Evolutionary conservation across 805 yeast genomes (phyloP), one percentile per base, ranked within the genome.

Genomic region (Saturnispora sekii): DNA sequence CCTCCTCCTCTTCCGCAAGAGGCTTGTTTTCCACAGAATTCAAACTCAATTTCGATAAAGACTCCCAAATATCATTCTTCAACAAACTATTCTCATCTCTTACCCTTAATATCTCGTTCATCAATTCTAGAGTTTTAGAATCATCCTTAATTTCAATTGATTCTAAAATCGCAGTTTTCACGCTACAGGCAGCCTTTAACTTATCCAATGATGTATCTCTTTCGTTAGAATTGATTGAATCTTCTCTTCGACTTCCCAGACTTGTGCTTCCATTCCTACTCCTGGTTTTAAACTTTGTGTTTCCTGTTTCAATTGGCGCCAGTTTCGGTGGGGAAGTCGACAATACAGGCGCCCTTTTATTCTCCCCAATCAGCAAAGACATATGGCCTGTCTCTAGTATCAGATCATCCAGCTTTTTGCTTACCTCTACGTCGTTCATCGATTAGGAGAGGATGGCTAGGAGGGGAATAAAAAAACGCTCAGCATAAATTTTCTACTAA

Each of bases 31-130:
- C 46, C 12, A 30, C 11, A 16, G 32, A 15, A n/a, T 43, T 28
- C 14, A 15, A 14, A 26, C 46, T 43, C 10, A 43, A 32, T 4
- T 12, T 37, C 5, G 46, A 38, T 3, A 57, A 33, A 17, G 55
- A 52, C 2, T 41, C 21, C 65, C 65, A 61, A 4, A 61, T 56
- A 9, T 51, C 53, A 6, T 45, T 40, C 34, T 60, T 61, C 14
- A 61, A 40, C 21, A 35, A 26, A 29, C 45, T 44, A 38, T 58
- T 61, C 21, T 55, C 53, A 4, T 21, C 10, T 18, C 60, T 35
- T 2, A 55, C 48, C 3, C 35, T 32, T 5, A 48, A 21, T 18
- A 61, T 40, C 32, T 53, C 58, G 40, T 59, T 60, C 8, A 58
- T 43, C 6, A 61, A 39, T 10, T 47, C 46, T 26, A 43, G 48